Evolutionary conservation across 768 basidiomycete species (phyloP), one percentile per base, ranked within the genome.

Genomic region (Tulasnella sp.): DNA sequence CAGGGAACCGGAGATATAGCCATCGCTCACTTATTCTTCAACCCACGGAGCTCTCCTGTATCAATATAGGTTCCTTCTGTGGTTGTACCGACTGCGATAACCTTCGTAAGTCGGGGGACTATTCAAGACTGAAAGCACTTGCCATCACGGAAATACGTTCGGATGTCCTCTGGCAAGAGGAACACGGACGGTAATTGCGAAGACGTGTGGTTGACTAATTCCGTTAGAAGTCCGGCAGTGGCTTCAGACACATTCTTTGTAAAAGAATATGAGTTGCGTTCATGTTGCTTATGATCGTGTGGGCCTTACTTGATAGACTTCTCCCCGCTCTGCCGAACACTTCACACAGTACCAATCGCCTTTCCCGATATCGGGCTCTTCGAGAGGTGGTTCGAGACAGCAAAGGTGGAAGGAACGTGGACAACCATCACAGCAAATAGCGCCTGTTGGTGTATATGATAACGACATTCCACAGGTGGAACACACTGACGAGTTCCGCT

Each of bases 361-460:
- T 82, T 92, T 90, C 86, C 94, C 93, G 71, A 98, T 90, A 85
- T 98, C 95, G 81, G 93, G 89, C 74, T 91, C 87, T 81, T 96
- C 94, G 88, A 98, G 90, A 31, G 98, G 98, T 76, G 98, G 98
- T 85, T 99, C 94, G 82, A 99, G 89, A 85, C 98, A 99, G 90
- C 93, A 92, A 80, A 99, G 91, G 86, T 99, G 98, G 85, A 98
- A 99, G 9, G 96, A 95, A 81, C 93, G 88, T 46, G 97, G 95
- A 84, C 98, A 99, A 27, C 97, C 96, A 85, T 99, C 98, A 85
- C 98, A 99, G 85, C 98, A 99, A 27, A 99, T 90, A 80, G 99
- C 89, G 18, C 71, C 52, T 36, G 74, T 52, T 8, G 74, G 58
- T 24, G 80, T 36, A 42, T 75, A 75, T 52, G 56, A 38, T 38